Conservation (phyloP, 768 basidiomycete species). For the Lactarius hatsudake region DNA sequence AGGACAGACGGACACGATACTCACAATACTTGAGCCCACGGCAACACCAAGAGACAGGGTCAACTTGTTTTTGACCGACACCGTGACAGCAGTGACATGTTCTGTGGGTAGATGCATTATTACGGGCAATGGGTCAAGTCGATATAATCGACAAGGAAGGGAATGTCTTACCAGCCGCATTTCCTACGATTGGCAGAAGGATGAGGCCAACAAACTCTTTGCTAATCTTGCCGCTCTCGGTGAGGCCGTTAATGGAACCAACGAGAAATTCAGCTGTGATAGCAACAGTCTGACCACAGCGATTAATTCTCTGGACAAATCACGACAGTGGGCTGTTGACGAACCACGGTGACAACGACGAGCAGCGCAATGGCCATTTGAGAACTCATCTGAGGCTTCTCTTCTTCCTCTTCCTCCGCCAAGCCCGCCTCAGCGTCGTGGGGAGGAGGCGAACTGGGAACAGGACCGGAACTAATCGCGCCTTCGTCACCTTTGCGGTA, state of each 20-base stretch:
- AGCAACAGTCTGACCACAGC: slow-evolving; percentile 40
- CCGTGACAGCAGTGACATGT: slow-evolving; percentile 88
- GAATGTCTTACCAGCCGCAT: slow-evolving; percentile 61
- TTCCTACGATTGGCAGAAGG: slow-evolving; percentile 88
- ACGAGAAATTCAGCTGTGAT: slow-evolving; percentile 67
- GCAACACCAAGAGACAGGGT: slow-evolving; percentile 86
- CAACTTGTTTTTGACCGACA: slow-evolving; percentile 86
- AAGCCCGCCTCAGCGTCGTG: slow-evolving; percentile 18
- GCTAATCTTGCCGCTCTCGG: slow-evolving; percentile 51
- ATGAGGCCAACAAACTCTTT: slow-evolving; percentile 86
- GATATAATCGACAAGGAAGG: neutral
- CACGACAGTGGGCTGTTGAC: slow-evolving; percentile 18
- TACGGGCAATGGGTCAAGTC: slow-evolving; percentile 8
- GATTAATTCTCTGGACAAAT: neutral
- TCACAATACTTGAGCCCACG: slow-evolving; percentile 79
- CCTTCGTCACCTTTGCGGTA: neutral
- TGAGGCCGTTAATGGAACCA: slow-evolving; percentile 76
- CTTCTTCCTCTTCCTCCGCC: slow-evolving; percentile 30
- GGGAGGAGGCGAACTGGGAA: slow-evolving; percentile 10
- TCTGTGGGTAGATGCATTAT: slow-evolving; percentile 41
- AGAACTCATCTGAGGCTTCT: slow-evolving; percentile 38
- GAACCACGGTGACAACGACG: slow-evolving; percentile 40
- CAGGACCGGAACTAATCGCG: neutral
- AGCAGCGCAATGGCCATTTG: slow-evolving; percentile 38
- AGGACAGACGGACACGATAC: slow-evolving; percentile 37